Percentiles rank a stretch among this genome's conserved stretches.
These are phyloP conservation scores for Oxyria digyna DNA, from an alignment of 148 eudicot genomes.

Conservation along the genomic window DNA sequence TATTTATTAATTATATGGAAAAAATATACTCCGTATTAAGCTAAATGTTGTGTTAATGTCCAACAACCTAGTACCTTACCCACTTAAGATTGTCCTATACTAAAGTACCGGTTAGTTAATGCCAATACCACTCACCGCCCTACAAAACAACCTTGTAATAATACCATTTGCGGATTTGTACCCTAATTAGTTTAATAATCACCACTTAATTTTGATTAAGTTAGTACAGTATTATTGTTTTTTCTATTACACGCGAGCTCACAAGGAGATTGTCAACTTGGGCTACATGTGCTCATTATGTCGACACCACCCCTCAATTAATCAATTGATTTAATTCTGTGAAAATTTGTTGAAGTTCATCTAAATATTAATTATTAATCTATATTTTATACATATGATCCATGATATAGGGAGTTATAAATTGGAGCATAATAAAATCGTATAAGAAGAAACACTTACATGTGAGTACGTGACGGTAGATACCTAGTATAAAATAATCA, in stretches of 20 bases:
- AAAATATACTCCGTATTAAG: not conserved
- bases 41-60: not conserved
- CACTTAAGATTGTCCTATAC: not conserved
- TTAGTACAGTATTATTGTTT: not conserved
- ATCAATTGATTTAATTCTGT: too few species aligned
- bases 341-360: too few species aligned
- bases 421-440: too few species aligned
- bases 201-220: not conserved
- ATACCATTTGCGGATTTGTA: not conserved
- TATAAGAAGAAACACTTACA: too few species aligned
- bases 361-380: too few species aligned
- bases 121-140: not conserved
- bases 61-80: conserved; percentile 1
- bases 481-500: too few species aligned
- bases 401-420: too few species aligned
- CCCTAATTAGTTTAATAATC: not conserved
- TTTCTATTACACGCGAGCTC: not conserved
- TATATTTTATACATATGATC: too few species aligned
- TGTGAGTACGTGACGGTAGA: too few species aligned
- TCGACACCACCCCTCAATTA: not conserved
- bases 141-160: not conserved
- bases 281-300: not conserved
- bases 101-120: not conserved
- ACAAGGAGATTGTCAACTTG: not conserved
- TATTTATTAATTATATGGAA: not conserved